Conservation (phyloP, 768 basidiomycete genomes). For the Suillus brevipes region DNA sequence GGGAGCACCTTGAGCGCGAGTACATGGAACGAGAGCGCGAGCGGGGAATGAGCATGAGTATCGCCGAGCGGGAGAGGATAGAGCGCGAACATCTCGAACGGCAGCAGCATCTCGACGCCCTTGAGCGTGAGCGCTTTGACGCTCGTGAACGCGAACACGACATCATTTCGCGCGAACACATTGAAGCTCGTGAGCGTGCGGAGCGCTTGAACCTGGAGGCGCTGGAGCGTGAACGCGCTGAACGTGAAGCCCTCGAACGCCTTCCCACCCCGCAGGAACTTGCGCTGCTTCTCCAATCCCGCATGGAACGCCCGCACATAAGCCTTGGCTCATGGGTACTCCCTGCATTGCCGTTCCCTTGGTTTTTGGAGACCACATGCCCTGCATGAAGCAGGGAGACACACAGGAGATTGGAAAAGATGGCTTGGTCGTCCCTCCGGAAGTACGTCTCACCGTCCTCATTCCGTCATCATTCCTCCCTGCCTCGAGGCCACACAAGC, state of each 20-base stretch:
- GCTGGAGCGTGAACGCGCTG: constrained; percentile 1
- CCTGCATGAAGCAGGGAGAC: constrained; percentile 25
- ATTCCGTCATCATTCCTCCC: constrained; percentile 64
- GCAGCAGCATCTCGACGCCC: constrained; percentile 26
- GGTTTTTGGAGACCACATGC: constrained; percentile 36
- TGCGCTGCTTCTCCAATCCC: constrained; percentile 30
- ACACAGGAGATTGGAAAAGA: constrained; percentile 19
- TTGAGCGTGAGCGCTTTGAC: constrained; percentile 32
- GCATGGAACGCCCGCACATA: constrained; percentile 30
- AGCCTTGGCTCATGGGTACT: constrained; percentile 31
- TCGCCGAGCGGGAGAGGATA: constrained; percentile 17
- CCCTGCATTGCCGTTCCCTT: constrained; percentile 34
- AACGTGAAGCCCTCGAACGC: constrained; percentile 22
- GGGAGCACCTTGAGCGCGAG: constrained; percentile 34
- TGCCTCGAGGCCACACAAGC: constrained; percentile 48
- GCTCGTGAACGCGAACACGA: constrained; percentile 4
- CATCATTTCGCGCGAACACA: constrained; percentile 4
- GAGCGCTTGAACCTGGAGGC: constrained; percentile 10
- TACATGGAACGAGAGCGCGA: constrained; percentile 30
- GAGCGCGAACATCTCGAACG: constrained; percentile 33
- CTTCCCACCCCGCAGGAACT: constrained; percentile 35
- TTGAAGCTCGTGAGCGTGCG: constrained; percentile 12
- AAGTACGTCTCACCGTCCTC: constrained; percentile 48
- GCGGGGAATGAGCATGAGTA: constrained; percentile 1
- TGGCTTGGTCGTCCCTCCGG: constrained; percentile 24